Evolutionary conservation across 2,329 filamentous ascomycete species (phyloP), one percentile per base, ranked within the genome.

Genomic region (Cryphonectria nitschkei): DNA sequence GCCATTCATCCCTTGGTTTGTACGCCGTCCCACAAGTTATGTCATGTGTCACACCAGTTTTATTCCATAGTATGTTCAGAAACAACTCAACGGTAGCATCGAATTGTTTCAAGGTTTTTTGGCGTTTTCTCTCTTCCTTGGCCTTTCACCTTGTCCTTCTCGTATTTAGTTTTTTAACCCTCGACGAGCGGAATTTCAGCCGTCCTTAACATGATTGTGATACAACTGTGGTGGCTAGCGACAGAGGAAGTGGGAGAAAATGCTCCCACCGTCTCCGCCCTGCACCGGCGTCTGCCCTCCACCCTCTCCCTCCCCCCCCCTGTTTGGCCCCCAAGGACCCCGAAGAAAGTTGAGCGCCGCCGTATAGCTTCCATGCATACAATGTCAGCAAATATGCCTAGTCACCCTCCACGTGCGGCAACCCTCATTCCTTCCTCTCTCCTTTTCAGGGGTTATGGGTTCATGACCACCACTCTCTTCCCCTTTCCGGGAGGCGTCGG

Each of bases 351-450:
- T 50, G 46, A n/a, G n/a, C 14, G 29, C 5, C 26, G 26, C 54
- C 26, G 19, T 32, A 32, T 7, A 22, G 32, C 58, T 61, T 61
- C 58, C 34, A 37, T 61, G 58, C 58, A 61, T 61, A 34, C 19
- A 61, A 50, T 50, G 58, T 61, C 58, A 61, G 58, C 58, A 61
- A 61, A 37, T 39, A 32, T n/a, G 13, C 54, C 54, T 16, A 19
- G 32, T 22, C 32, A 61, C 32, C 32, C 2, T 34, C 58, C 58
- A 61, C 32, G 58, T 61, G 58, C 34, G 34, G 32, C 34, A n/a
- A 32, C 46, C 46, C 16, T n/a, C 22, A 26, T 50, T 50, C 22
- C 46, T 11, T 6, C 9, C 46, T 50, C 46, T 50, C 46, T n/a
- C 46, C n/a, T n/a, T 6, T 34, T 39, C 58, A 61, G 58, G 58